phyloP scores from a whole-genome alignment of 495 filamentous ascomycete species.

The Lichina pygmaea region DNA sequence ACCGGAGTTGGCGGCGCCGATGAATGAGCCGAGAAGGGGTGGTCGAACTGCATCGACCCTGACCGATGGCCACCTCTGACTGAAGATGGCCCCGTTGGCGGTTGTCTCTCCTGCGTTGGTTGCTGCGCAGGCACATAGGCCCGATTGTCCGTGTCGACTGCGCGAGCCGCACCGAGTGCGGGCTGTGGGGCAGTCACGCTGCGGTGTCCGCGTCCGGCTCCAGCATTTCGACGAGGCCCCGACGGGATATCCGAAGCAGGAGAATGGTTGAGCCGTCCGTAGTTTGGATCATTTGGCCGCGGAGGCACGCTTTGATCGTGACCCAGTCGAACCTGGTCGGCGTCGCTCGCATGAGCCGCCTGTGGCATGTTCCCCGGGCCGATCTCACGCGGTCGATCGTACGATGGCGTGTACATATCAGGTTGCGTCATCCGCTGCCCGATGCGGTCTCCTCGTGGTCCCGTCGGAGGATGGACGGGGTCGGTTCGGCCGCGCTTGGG shows the following conservation, averaged over 20 bases:
- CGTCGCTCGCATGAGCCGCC: constrained; percentile 4
- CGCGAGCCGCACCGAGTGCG: not conserved
- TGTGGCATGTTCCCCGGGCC: not conserved
- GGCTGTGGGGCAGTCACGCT: not conserved
- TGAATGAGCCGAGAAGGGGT: not conserved
- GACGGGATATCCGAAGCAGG: constrained; percentile 3
- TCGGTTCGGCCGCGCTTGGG: constrained; percentile 9
- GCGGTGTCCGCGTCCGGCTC: not conserved
- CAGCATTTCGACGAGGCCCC: constrained; percentile 2
- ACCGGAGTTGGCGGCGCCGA: not conserved
- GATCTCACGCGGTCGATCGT: constrained; percentile 1
- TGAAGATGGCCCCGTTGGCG: constrained; percentile 1
- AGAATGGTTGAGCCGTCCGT: constrained; percentile 13
- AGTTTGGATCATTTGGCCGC: constrained; percentile 13
- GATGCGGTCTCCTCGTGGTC: constrained; percentile 7
- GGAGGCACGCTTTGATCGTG: constrained; percentile 7
- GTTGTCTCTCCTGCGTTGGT: not conserved
- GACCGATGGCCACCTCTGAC: not conserved
- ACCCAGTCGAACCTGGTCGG: constrained; percentile 6
- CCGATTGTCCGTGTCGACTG: not conserved
- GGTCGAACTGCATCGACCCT: not conserved
- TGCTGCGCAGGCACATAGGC: not conserved
- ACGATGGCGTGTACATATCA: not conserved
- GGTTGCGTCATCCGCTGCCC: constrained; percentile 1
- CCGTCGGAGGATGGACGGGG: constrained; percentile 8